Evolutionary conservation across 176 grass and related monocot species (phyloP).

Genomic region (Oryza meyeriana): DNA sequence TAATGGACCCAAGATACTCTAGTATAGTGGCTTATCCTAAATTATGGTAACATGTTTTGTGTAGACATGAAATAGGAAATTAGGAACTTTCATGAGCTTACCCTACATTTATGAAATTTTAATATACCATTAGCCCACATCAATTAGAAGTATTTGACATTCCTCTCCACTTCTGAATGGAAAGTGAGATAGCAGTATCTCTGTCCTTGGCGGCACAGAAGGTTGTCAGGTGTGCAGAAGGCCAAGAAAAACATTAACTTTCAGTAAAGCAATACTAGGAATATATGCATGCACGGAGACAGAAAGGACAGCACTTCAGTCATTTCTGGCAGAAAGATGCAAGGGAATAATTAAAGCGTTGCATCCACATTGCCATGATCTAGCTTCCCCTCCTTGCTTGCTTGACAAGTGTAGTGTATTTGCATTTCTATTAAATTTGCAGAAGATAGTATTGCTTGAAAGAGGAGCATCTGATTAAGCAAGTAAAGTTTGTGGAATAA

Average conservation of each 20-base stretch:
- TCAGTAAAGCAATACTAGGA: slow-evolving; percentile 74
- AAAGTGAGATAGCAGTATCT: slow-evolving; percentile 24
- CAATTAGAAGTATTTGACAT: slow-evolving; percentile 51
- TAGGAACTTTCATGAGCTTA: slow-evolving; percentile 19
- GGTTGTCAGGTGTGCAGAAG: slow-evolving; percentile 40
- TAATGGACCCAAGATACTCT: slow-evolving; percentile 23
- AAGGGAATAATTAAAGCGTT: slow-evolving; percentile 36
- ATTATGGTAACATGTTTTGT: slow-evolving; percentile 2
- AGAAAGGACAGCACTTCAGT: slow-evolving; percentile 45
- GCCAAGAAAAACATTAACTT: slow-evolving; percentile 32
- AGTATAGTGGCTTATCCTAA: slow-evolving; percentile 19
- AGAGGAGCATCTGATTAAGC: neutral
- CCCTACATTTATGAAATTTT: slow-evolving; percentile 14
- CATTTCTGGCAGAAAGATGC: slow-evolving; percentile 40
- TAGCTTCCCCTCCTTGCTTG: slow-evolving; percentile 3
- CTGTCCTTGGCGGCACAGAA: slow-evolving; percentile 2
- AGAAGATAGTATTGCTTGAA: slow-evolving; percentile 9
- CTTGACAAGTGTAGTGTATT: slow-evolving; percentile 17
- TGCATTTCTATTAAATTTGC: neutral
- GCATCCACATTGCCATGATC: neutral
- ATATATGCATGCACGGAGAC: slow-evolving; percentile 60
- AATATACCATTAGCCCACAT: slow-evolving; percentile 16
- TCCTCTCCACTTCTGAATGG: slow-evolving; percentile 32
- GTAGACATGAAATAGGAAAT: slow-evolving; percentile 11
- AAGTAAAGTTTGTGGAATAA: neutral